These are phyloP conservation scores for Saitozyma sp. DNA, from an alignment of 768 basidiomycete species.

Conservation along the genomic window DNA sequence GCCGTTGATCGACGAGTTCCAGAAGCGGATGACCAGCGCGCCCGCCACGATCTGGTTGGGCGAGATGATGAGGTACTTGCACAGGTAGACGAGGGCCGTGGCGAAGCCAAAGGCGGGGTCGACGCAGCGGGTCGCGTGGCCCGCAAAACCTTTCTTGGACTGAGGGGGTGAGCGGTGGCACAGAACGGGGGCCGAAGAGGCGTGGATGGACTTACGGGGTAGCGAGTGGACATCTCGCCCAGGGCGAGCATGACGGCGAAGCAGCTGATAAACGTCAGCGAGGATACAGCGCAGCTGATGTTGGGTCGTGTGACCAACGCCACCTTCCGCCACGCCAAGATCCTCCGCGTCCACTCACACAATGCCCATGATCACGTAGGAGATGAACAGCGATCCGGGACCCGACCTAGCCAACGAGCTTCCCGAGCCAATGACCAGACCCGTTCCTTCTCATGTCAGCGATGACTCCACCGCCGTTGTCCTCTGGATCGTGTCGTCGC, in stretches of 20 bases:
- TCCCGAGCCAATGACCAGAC: slow-evolving; percentile 49
- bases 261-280: slow-evolving; percentile 19
- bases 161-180: not conserved
- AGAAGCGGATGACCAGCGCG: slow-evolving; percentile 34
- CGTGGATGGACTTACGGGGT: slow-evolving; percentile 13
- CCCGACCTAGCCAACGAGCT: slow-evolving; percentile 42
- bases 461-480: not conserved
- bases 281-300: not conserved
- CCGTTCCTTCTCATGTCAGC: slow-evolving; percentile 35
- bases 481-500: too few relatives aligned
- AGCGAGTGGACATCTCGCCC: slow-evolving; percentile 45
- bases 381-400: slow-evolving; percentile 39
- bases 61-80: slow-evolving; percentile 53
- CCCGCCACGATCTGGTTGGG: slow-evolving; percentile 51
- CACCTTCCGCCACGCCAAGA: not conserved
- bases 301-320: too few relatives aligned
- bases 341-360: slow-evolving; percentile 16
- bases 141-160: slow-evolving; percentile 47
- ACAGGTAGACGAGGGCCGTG: slow-evolving; percentile 38
- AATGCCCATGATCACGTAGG: slow-evolving; percentile 42
- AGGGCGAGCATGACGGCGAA: slow-evolving; percentile 46
- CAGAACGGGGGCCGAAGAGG: not conserved
- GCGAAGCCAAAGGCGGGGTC: slow-evolving; percentile 48
- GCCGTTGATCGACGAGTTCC: slow-evolving; percentile 27
- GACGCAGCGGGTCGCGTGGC: slow-evolving; percentile 48